Conservation (phyloP, 2,329 filamentous ascomycete species). For the Hymenoscyphus albidus region DNA sequence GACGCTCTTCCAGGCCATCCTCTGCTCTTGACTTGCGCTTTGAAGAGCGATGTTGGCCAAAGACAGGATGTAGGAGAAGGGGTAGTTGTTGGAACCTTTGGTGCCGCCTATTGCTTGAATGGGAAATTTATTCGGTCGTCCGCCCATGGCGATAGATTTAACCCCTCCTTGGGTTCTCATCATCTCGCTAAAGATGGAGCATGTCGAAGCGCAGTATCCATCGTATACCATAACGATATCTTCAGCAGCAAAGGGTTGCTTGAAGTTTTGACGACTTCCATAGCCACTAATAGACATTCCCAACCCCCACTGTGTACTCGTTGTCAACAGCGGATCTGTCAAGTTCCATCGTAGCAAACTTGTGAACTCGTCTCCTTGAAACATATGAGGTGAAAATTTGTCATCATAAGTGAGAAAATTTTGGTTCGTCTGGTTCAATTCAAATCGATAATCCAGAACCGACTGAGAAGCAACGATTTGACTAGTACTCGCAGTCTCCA, state of each 20-base stretch:
- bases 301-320: slow-evolving; percentile 22
- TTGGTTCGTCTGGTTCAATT: slow-evolving; percentile 23
- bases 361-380: slow-evolving; percentile 21
- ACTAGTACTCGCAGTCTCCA: slow-evolving; percentile 17
- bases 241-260: slow-evolving; percentile 38
- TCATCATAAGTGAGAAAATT: slow-evolving; percentile 22
- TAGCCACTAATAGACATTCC: slow-evolving; percentile 36
- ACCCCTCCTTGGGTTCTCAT: slow-evolving; percentile 49
- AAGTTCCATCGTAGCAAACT: slow-evolving; percentile 26
- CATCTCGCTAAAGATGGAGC: slow-evolving; percentile 53
- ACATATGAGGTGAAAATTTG: slow-evolving; percentile 23
- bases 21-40: slow-evolving; percentile 16
- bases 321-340: slow-evolving; percentile 24
- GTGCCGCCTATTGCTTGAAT: slow-evolving; percentile 64
- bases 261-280: slow-evolving; percentile 28
- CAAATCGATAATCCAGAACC: slow-evolving; percentile 24
- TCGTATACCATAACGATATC: slow-evolving; percentile 45
- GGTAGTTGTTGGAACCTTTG: slow-evolving; percentile 47
- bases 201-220: slow-evolving; percentile 58
- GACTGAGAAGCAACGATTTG: slow-evolving; percentile 20
- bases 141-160: slow-evolving; percentile 55
- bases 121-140: slow-evolving; percentile 48
- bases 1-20: slow-evolving; percentile 15
- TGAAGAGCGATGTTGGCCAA: slow-evolving; percentile 15
- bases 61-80: slow-evolving; percentile 18